Conservation (phyloP, 2,329 filamentous ascomycete genomes). For the Thelonectria rubi region DNA sequence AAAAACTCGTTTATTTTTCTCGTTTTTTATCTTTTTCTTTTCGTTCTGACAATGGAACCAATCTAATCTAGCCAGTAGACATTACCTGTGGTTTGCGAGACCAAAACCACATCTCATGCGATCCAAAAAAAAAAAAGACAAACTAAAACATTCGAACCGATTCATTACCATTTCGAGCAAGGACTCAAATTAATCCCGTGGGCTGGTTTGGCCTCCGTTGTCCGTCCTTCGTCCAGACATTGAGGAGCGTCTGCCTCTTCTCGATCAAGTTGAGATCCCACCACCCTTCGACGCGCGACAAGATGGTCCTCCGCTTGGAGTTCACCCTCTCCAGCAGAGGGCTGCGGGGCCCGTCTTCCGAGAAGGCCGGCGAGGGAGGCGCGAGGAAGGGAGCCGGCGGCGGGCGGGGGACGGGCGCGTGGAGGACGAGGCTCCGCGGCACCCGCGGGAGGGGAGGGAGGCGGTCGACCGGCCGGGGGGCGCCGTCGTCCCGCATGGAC, state of each 20-base stretch:
- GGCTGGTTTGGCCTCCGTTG: neutral
- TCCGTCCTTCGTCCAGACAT: slow-evolving; percentile 21
- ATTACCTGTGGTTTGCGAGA: slow-evolving; percentile 35
- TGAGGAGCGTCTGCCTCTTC: slow-evolving; percentile 51
- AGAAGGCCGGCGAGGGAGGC: slow-evolving; percentile 31
- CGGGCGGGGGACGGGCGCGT: neutral
- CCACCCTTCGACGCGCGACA: slow-evolving; percentile 62
- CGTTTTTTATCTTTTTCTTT: slow-evolving; percentile 34
- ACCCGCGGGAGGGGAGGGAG: slow-evolving; percentile 42
- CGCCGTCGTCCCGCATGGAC: slow-evolving; percentile 27
- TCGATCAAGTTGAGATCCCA: slow-evolving; percentile 63
- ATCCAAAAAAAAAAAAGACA: slow-evolving; percentile 18
- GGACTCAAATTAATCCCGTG: slow-evolving; percentile 13
- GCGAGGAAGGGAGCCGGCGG: slow-evolving; percentile 29
- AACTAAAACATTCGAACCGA: slow-evolving; percentile 13
- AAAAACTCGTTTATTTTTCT: slow-evolving; percentile 20
- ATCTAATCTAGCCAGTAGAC: slow-evolving; percentile 47
- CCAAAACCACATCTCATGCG: slow-evolving; percentile 6
- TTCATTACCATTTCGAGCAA: slow-evolving; percentile 27
- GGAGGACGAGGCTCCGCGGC: neutral
- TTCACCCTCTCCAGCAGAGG: slow-evolving; percentile 42
- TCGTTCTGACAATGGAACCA: slow-evolving; percentile 18
- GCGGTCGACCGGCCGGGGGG: slow-evolving; percentile 41
- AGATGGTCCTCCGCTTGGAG: slow-evolving; percentile 57
- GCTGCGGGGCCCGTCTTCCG: slow-evolving; percentile 35